Percentiles rank a stretch among this genome's conserved stretches.
These are phyloP conservation scores for Aspergillus sojae DNA, from an alignment of 2,329 filamentous ascomycete genomes.

Conservation along the genomic window DNA sequence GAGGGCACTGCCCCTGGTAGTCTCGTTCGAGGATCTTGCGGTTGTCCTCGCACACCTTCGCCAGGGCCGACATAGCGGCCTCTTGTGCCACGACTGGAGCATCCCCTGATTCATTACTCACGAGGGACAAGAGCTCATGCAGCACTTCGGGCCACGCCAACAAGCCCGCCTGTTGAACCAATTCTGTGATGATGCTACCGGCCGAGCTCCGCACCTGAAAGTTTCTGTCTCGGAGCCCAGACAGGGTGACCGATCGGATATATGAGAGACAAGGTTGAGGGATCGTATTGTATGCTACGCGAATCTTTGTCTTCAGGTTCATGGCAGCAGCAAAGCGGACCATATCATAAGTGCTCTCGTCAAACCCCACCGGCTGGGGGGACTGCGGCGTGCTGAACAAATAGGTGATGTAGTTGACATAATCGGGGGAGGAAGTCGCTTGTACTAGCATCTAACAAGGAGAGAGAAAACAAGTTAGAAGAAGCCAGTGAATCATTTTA, in stretches of 20 bases:
- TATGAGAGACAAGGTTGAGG: conserved; percentile 72
- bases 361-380: conserved; percentile 58
- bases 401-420: conserved; percentile 96
- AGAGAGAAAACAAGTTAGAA: conserved; percentile 3
- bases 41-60: conserved; percentile 98
- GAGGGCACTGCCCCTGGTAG: conserved; percentile 82
- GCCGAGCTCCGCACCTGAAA: conserved; percentile 83
- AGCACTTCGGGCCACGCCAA: conserved; percentile 90
- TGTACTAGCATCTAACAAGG: conserved; percentile 81
- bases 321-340: conserved; percentile 86
- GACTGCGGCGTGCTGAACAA: conserved; percentile 74
- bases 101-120: conserved; percentile 72
- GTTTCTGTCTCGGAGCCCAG: conserved; percentile 79
- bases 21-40: conserved; percentile 82
- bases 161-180: conserved; percentile 81
- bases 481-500: conserved; percentile 21
- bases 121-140: conserved; percentile 76
- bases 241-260: conserved; percentile 76
- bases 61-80: conserved; percentile 87
- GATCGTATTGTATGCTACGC: conserved; percentile 72
- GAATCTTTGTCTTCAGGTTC: conserved; percentile 95
- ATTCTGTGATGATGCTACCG: conserved; percentile 91
- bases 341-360: conserved; percentile 66
- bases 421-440: conserved; percentile 84
- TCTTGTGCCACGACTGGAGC: conserved; percentile 76